Conservation (phyloP, 305 asterid genomes). For the Fraxinus paxiana region DNA sequence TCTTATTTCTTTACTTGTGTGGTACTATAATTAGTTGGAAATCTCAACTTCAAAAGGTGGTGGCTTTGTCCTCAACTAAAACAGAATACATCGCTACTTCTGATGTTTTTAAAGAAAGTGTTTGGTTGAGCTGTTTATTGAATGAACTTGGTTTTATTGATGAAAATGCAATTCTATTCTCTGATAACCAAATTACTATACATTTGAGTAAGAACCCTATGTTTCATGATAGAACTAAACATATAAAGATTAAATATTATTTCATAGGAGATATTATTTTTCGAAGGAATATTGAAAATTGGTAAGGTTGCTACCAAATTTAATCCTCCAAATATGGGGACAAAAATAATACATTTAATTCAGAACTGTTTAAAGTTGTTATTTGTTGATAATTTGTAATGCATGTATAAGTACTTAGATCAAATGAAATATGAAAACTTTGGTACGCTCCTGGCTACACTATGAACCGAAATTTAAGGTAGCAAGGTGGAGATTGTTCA, state of each 20-base stretch:
- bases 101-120: neutral
- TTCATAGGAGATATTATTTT: neutral
- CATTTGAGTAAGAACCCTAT: neutral
- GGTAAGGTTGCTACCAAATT: neutral
- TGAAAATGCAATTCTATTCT: neutral
- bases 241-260: too few species aligned
- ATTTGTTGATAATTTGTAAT: neutral
- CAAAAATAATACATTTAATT: neutral
- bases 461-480: neutral
- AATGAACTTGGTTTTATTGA: neutral
- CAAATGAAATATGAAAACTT: neutral
- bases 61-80: neutral
- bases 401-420: neutral
- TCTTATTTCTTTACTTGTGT: neutral
- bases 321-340: neutral
- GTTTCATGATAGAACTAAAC: neutral
- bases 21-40: neutral
- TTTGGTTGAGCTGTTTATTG: neutral
- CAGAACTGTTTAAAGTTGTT: too few species aligned
- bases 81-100: too few species aligned
- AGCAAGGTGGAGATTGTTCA: neutral
- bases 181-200: neutral
- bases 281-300: neutral
- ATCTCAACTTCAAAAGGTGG: neutral
- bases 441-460: neutral